Conservation (phyloP, 495 filamentous ascomycete genomes). For the Patellaria atrata region DNA sequence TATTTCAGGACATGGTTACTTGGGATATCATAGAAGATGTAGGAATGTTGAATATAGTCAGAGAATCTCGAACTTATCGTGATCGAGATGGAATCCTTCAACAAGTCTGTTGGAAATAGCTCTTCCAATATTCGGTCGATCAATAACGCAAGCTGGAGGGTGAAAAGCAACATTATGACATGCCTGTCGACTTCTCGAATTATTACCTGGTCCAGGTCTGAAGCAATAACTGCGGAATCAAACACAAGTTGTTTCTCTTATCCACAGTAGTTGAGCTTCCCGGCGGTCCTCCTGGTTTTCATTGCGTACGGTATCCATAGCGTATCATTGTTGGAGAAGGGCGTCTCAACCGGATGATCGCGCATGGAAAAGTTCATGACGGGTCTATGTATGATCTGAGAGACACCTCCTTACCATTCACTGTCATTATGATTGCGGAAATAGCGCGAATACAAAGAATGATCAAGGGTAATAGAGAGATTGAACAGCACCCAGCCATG, state of each 20-base stretch:
- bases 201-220: conserved; percentile 21
- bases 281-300: not conserved
- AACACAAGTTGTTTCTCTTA: conserved; percentile 3
- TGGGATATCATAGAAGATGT: conserved; percentile 37
- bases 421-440: not conserved
- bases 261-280: not conserved
- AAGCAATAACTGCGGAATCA: conserved; percentile 1
- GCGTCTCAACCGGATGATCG: no score
- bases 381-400: no score
- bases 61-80: conserved; percentile 32
- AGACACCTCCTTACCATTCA: not conserved
- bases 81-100: conserved; percentile 29
- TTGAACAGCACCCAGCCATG: no score
- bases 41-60: conserved; percentile 38
- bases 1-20: conserved; percentile 30
- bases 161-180: conserved; percentile 37
- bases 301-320: not conserved
- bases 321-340: not conserved
- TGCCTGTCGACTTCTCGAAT: conserved; percentile 28
- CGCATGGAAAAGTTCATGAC: no score
- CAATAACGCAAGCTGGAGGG: conserved; percentile 39
- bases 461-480: no score
- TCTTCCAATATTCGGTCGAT: conserved; percentile 38
- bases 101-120: conserved; percentile 33
- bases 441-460: not conserved